Percentiles rank a stretch among this genome's conserved stretches.
phyloP scores from a whole-genome alignment of 345 rosid genomes.

The Sonneratia caseolaris region DNA sequence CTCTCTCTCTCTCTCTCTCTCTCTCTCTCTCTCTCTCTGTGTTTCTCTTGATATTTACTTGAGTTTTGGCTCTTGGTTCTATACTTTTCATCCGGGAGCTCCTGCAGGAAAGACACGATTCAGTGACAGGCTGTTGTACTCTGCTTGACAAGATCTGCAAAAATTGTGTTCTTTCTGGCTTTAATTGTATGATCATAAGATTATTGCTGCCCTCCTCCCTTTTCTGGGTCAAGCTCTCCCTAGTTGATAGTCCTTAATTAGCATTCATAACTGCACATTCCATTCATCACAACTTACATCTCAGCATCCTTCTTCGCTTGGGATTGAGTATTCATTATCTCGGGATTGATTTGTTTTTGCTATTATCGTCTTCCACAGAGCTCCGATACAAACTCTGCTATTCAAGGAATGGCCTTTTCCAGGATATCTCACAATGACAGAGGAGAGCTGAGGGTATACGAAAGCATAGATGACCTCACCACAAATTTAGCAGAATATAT shows the following conservation, averaged over 20 bases:
- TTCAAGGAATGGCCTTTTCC: conserved; percentile 46
- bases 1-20: too few relatives aligned
- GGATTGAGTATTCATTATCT: not conserved
- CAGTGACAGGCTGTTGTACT: not conserved
- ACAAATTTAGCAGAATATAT: conserved; percentile 72
- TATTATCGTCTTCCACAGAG: not conserved
- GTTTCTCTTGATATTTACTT: not conserved
- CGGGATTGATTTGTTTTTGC: not conserved
- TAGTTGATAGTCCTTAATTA: not conserved
- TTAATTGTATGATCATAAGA: not conserved
- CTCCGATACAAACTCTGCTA: not conserved
- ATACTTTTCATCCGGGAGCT: too few relatives aligned
- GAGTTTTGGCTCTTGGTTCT: not conserved
- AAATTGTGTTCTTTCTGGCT: not conserved
- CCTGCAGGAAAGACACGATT: not conserved
- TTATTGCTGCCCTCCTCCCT: too few relatives aligned
- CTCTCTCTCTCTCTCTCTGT: too few relatives aligned
- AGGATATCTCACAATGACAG: conserved; percentile 44
- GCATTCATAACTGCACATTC: not conserved
- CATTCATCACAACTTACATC: not conserved
- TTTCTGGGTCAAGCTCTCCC: not conserved
- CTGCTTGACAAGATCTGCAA: not conserved
- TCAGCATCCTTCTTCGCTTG: not conserved
- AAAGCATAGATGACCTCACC: conserved; percentile 56
- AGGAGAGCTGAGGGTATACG: conserved; percentile 72